These are phyloP conservation scores for Tylopilus felleus DNA, from an alignment of 768 basidiomycete genomes.

Conservation along the genomic window DNA sequence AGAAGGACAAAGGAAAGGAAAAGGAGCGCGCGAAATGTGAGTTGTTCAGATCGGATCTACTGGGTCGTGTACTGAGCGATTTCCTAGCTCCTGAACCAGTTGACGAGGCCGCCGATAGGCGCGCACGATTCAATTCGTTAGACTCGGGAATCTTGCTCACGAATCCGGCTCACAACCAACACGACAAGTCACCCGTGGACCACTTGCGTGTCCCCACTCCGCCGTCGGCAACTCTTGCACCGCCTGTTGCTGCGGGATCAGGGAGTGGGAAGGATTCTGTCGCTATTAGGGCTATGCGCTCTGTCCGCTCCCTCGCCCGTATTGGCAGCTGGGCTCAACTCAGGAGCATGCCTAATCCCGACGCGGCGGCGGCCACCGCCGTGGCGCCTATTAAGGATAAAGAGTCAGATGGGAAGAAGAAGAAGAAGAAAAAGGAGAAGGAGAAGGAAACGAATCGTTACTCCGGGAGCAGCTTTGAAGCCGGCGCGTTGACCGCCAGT, in stretches of 20 bases:
- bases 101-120: conserved; percentile 28
- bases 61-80: conserved; percentile 2
- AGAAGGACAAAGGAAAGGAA: conserved; percentile 43
- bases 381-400: conserved; percentile 30
- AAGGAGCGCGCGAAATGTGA: conserved; percentile 38
- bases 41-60: neutral
- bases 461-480: conserved; percentile 67
- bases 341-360: conserved; percentile 36
- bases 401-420: conserved; percentile 32
- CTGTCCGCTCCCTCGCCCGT: conserved; percentile 66
- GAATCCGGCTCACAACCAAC: conserved; percentile 17
- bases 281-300: conserved; percentile 74
- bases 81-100: conserved; percentile 47
- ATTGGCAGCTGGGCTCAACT: conserved; percentile 72
- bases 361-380: conserved; percentile 21
- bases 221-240: conserved; percentile 34
- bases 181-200: conserved; percentile 11
- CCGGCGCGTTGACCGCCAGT: conserved; percentile 49
- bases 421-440: conserved; percentile 37
- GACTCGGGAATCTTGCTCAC: conserved; percentile 40
- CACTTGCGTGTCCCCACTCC: conserved; percentile 21
- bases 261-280: conserved; percentile 53
- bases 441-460: conserved; percentile 37
- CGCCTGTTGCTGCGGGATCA: conserved; percentile 26
- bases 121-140: conserved; percentile 65